Percentiles rank a stretch among this genome's conserved stretches.
Conservation (phyloP, 495 filamentous ascomycete species). For the Copromyces sp. region DNA sequence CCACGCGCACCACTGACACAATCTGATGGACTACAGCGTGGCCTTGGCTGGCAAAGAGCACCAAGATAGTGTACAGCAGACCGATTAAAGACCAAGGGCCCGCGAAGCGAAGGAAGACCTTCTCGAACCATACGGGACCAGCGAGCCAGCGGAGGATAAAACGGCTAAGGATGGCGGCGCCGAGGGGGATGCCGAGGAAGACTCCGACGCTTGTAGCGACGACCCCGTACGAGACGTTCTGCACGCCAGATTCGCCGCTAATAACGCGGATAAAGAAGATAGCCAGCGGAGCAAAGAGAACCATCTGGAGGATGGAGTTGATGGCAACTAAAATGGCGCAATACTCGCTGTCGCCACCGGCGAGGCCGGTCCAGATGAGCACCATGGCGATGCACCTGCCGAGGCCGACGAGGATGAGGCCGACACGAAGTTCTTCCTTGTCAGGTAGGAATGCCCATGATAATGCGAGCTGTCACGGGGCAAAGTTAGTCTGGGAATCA, state of each 20-base stretch:
- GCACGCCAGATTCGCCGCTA: conserved; percentile 26
- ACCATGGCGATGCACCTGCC: conserved; percentile 80
- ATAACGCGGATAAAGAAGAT: conserved; percentile 71
- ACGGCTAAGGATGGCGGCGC: conserved; percentile 66
- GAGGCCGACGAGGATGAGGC: conserved; percentile 68
- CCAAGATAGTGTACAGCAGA: conserved; percentile 74
- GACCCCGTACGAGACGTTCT: conserved; percentile 50
- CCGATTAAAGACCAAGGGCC: conserved; percentile 74
- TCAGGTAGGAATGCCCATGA: conserved; percentile 80
- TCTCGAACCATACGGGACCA: conserved; percentile 53
- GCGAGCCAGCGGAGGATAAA: conserved; percentile 46
- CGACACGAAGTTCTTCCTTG: conserved; percentile 53
- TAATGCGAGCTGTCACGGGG: conserved; percentile 45
- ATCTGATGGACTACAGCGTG: conserved; percentile 73
- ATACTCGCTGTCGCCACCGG: conserved; percentile 71
- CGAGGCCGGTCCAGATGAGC: conserved; percentile 26
- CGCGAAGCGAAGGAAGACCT: conserved; percentile 55
- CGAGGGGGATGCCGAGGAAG: conserved; percentile 79
- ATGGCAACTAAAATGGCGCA: conserved; percentile 85
- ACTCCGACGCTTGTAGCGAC: conserved; percentile 74
- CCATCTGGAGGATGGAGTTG: conserved; percentile 80
- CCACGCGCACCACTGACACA: conserved; percentile 68
- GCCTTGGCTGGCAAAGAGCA: conserved; percentile 79
- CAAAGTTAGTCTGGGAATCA: background rate
- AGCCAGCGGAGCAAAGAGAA: conserved; percentile 72